A percentile compares a stretch with the other conserved stretches of the same genome.
Conservation (phyloP, 805 yeast genomes). For the Kodamaea fukazawae region DNA sequence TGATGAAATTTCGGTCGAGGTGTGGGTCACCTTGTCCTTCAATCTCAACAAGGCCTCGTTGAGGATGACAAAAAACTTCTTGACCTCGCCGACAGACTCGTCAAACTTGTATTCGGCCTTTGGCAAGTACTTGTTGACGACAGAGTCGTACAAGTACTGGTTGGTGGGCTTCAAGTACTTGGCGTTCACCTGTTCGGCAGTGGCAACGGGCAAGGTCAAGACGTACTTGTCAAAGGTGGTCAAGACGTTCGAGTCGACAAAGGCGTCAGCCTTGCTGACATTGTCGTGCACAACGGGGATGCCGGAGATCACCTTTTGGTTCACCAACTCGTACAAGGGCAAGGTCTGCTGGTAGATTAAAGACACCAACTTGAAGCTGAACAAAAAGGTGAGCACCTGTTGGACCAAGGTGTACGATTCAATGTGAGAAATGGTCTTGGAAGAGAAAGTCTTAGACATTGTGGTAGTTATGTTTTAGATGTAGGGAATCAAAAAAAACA, state of each 20-base stretch:
- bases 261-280: conserved; percentile 11
- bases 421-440: conserved; percentile 34
- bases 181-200: conserved; percentile 7
- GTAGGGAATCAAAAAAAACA: conserved; percentile 1
- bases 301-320: conserved; percentile 21
- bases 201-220: conserved; percentile 9
- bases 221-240: conserved; percentile 13
- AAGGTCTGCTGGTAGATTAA: conserved; percentile 24
- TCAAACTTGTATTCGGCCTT: conserved; percentile 26
- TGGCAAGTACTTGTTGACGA: conserved; percentile 23
- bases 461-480: background rate
- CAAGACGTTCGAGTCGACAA: conserved; percentile 13
- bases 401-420: conserved; percentile 30
- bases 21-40: conserved; percentile 25
- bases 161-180: conserved; percentile 23
- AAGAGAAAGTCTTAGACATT: conserved; percentile 25
- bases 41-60: conserved; percentile 20
- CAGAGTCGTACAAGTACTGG: conserved; percentile 17
- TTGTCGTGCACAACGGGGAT: conserved; percentile 16
- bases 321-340: conserved; percentile 18
- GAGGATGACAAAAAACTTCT: conserved; percentile 21
- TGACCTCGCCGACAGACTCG: conserved; percentile 18
- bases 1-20: conserved; percentile 27
- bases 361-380: conserved; percentile 25
- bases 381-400: conserved; percentile 18